These are phyloP conservation scores for Stramenopiles sp. DNA, from an alignment of 352 stramenopile species.

Conservation along the genomic window DNA sequence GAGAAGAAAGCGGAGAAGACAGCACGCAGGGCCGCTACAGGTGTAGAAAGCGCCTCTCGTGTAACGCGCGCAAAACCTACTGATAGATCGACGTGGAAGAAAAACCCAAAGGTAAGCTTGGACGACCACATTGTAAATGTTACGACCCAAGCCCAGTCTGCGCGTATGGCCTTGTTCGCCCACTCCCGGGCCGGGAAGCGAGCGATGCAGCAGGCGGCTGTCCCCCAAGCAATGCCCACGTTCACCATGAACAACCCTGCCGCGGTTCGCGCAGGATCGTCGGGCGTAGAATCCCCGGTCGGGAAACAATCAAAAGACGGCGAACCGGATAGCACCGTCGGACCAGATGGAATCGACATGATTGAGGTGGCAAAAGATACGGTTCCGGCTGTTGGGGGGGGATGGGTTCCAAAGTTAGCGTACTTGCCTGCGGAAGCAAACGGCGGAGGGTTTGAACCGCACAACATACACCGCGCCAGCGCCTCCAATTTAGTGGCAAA, in stretches of 20 bases:
- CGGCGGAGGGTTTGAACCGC: not conserved
- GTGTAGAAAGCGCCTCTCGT: not conserved
- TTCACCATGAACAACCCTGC: not conserved
- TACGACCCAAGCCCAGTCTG: not conserved
- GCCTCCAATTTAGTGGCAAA: not conserved
- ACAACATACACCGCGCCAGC: not conserved
- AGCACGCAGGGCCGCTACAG: not conserved
- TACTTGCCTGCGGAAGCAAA: not conserved
- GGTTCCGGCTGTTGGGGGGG: not conserved
- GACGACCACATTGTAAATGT: slow-evolving; percentile 3
- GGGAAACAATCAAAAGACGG: not conserved
- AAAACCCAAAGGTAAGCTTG: not conserved
- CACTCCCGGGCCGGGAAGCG: not conserved
- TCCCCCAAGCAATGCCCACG: not conserved
- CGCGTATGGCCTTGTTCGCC: not conserved
- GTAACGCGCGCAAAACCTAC: not conserved
- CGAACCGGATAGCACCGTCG: not conserved
- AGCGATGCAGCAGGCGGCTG: not conserved
- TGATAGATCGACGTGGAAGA: not conserved
- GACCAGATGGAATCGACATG: not conserved
- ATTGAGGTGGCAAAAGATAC: not conserved
- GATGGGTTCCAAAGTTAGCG: not conserved
- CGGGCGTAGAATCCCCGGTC: not conserved
- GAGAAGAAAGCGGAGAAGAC: not conserved
- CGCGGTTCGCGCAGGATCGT: not conserved